Percentiles rank a stretch among this genome's conserved stretches.
phyloP scores from a whole-genome alignment of 2,329 filamentous ascomycete species.

The Cadophora gregata region DNA sequence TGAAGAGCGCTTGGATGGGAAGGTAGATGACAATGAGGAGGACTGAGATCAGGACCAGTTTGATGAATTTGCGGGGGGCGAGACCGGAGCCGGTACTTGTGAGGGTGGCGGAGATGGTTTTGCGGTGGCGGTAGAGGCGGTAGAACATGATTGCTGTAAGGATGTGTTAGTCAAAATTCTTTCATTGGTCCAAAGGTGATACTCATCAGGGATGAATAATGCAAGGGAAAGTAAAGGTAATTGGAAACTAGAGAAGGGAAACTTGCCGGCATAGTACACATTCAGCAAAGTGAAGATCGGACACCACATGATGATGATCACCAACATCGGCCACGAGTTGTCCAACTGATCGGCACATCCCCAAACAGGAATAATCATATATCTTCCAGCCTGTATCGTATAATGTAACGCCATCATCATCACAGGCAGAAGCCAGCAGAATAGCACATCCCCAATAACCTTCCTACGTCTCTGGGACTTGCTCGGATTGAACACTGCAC shows the following conservation, averaged over 20 bases:
- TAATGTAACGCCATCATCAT: slow-evolving; percentile 63
- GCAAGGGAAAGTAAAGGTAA: too few species aligned
- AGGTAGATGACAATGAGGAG: slow-evolving; percentile 56
- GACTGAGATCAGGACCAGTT: slow-evolving; percentile 63
- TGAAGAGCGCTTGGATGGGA: slow-evolving; percentile 57
- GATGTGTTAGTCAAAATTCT: slow-evolving; percentile 25
- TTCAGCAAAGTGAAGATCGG: slow-evolving; percentile 58
- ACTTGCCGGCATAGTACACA: slow-evolving; percentile 63
- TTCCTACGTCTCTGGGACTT: slow-evolving; percentile 53
- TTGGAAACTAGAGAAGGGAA: not conserved
- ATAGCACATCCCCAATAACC: slow-evolving; percentile 56
- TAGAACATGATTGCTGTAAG: slow-evolving; percentile 63
- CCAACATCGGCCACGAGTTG: slow-evolving; percentile 61
- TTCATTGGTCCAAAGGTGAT: not conserved
- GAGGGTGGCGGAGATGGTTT: slow-evolving; percentile 62
- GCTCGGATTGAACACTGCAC: slow-evolving; percentile 56
- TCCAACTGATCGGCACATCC: slow-evolving; percentile 63
- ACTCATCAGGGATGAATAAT: not conserved
- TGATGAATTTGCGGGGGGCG: slow-evolving; percentile 65
- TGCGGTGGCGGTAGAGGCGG: slow-evolving; percentile 65
- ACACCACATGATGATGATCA: slow-evolving; percentile 62
- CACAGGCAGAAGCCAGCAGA: slow-evolving; percentile 61
- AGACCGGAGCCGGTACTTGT: slow-evolving; percentile 55
- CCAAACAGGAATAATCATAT: slow-evolving; percentile 60
- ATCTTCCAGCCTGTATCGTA: slow-evolving; percentile 63